These are phyloP conservation scores for Pascua guehoae DNA, from an alignment of 1,284 basidiomycete genomes.

Conservation along the genomic window DNA sequence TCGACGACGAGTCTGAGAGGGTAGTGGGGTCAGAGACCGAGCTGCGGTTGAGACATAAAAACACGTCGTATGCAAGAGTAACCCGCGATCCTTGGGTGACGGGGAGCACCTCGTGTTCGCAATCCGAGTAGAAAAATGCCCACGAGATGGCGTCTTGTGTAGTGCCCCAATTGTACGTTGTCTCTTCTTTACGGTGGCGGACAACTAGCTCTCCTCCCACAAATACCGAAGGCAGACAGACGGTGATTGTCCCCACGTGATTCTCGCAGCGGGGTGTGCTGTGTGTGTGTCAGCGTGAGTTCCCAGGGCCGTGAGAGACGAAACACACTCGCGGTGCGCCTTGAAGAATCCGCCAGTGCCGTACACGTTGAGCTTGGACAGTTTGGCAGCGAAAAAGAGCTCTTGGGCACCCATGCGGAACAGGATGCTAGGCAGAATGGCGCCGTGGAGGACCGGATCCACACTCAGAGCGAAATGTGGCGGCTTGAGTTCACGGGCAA, in stretches of 20 bases:
- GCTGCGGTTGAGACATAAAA: slow-evolving; percentile 7
- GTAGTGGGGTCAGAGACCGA: too few species aligned
- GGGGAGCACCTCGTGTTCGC: slow-evolving; percentile 52
- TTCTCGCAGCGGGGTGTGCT: neutral
- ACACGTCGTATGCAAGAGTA: slow-evolving; percentile 49
- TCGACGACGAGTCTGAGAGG: too few species aligned
- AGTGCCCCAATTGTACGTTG: slow-evolving; percentile 15
- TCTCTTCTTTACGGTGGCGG: slow-evolving; percentile 8
- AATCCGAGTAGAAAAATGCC: slow-evolving; percentile 50
- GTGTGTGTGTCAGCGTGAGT: neutral
- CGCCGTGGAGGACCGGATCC: slow-evolving; percentile 11
- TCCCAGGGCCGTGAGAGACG: neutral
- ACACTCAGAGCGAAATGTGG: slow-evolving; percentile 15
- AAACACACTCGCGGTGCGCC: slow-evolving; percentile 1
- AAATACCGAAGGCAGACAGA: slow-evolving; percentile 25
- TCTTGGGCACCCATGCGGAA: neutral
- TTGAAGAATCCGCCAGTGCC: slow-evolving; percentile 3
- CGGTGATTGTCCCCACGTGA: slow-evolving; percentile 16
- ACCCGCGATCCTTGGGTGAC: slow-evolving; percentile 51
- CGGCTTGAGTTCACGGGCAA: slow-evolving; percentile 22
- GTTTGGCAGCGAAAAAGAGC: slow-evolving; percentile 5
- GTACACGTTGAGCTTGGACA: slow-evolving; percentile 9
- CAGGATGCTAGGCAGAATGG: slow-evolving; percentile 7
- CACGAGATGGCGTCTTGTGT: slow-evolving; percentile 10
- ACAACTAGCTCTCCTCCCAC: slow-evolving; percentile 25